Percentiles rank a stretch among this genome's conserved stretches.
These are phyloP conservation scores for Bacidia rubella DNA, from an alignment of 495 filamentous ascomycete species.

Conservation along the genomic window DNA sequence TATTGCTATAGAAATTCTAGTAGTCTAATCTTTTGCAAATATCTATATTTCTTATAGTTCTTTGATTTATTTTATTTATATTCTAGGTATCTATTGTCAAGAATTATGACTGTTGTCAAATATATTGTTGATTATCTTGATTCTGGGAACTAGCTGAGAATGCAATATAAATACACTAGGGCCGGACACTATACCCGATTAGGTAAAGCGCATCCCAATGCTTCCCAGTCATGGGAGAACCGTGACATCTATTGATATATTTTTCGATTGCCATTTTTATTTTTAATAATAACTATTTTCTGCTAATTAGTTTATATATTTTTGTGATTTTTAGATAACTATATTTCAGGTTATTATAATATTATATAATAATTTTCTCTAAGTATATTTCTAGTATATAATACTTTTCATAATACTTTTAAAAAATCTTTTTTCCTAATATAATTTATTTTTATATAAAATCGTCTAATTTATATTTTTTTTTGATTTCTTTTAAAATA, in stretches of 20 bases:
- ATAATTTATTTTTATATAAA: neutral
- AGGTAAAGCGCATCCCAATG: too few species aligned
- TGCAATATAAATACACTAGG: too few species aligned
- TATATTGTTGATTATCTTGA: too few species aligned
- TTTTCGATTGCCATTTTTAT: slow-evolving; percentile 1
- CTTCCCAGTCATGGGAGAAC: too few species aligned
- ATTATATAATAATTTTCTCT: neutral
- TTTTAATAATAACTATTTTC: neutral
- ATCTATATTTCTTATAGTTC: slow-evolving; percentile 1
- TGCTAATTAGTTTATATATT: slow-evolving; percentile 2
- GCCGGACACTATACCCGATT: too few species aligned
- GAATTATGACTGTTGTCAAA: too few species aligned
- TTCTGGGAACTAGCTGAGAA: too few species aligned
- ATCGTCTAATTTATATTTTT: neutral
- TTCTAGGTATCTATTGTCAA: too few species aligned
- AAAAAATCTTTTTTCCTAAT: neutral
- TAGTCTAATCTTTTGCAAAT: neutral
- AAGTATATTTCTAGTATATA: neutral
- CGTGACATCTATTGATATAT: slow-evolving; percentile 2
- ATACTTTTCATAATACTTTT: neutral
- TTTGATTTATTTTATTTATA: neutral
- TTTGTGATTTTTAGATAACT: neutral
- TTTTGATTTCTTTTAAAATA: neutral
- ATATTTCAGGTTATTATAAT: slow-evolving; percentile 7
- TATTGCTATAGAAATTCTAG: slow-evolving; percentile 1